These are phyloP conservation scores for Trametes gibbosa DNA, from an alignment of 768 basidiomycete genomes.

Conservation along the genomic window DNA sequence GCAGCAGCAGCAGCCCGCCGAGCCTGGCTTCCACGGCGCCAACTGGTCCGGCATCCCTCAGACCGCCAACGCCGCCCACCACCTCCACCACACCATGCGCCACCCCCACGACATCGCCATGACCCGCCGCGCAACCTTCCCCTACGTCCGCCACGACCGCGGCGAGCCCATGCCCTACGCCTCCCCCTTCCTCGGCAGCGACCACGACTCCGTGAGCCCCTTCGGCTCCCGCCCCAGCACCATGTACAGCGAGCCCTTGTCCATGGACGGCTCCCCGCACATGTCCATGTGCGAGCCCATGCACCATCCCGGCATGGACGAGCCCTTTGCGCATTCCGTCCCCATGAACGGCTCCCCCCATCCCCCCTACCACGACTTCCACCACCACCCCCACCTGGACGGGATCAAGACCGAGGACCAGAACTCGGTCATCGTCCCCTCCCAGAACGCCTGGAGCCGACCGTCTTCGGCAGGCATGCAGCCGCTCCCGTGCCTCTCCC, in stretches of 20 bases:
- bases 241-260: slow-evolving; percentile 40
- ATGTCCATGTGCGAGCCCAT: slow-evolving; percentile 36
- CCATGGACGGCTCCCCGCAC: slow-evolving; percentile 39
- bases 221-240: slow-evolving; percentile 35
- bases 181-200: slow-evolving; percentile 43
- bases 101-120: slow-evolving; percentile 44
- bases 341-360: slow-evolving; percentile 40
- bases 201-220: slow-evolving; percentile 37
- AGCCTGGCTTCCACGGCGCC: slow-evolving; percentile 24
- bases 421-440: slow-evolving; percentile 58
- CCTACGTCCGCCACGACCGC: slow-evolving; percentile 72
- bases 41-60: slow-evolving; percentile 30
- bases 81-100: slow-evolving; percentile 25
- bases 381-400: slow-evolving; percentile 41
- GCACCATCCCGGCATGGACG: slow-evolving; percentile 26
- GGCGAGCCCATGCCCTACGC: slow-evolving; percentile 41
- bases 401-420: slow-evolving; percentile 69
- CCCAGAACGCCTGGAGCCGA: slow-evolving; percentile 53
- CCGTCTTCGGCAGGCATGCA: slow-evolving; percentile 32
- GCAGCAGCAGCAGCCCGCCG: slow-evolving; percentile 22
- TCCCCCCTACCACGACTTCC: slow-evolving; percentile 44
- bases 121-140: slow-evolving; percentile 69
- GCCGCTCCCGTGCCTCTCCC: slow-evolving; percentile 39
- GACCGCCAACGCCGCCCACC: slow-evolving; percentile 36
- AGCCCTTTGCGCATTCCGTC: slow-evolving; percentile 32